These are phyloP conservation scores for Eutypella sp. DNA, from an alignment of 2,329 filamentous ascomycete genomes.

Conservation along the genomic window DNA sequence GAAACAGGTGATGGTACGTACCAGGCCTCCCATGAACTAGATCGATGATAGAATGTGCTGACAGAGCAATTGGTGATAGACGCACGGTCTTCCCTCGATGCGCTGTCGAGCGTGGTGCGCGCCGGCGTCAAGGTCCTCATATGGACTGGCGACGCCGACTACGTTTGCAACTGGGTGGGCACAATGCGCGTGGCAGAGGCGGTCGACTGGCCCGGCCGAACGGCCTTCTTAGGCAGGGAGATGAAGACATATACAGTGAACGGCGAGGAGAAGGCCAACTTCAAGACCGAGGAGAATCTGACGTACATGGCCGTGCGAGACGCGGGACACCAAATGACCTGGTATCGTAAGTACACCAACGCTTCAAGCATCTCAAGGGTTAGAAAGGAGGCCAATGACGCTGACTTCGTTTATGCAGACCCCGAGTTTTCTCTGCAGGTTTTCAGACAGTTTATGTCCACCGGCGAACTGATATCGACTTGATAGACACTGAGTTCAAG, in stretches of 20 bases:
- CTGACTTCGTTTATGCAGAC: too few relatives aligned
- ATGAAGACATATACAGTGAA: slow-evolving; percentile 42
- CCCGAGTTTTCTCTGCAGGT: background rate
- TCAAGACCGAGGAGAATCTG: slow-evolving; percentile 46
- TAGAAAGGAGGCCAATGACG: background rate
- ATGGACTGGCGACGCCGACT: slow-evolving; percentile 55
- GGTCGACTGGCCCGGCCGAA: slow-evolving; percentile 36
- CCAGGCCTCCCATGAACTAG: too few relatives aligned
- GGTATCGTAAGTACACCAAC: slow-evolving; percentile 37
- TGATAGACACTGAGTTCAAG: too few relatives aligned
- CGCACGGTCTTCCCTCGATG: slow-evolving; percentile 23
- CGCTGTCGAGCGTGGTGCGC: slow-evolving; percentile 41
- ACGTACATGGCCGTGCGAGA: slow-evolving; percentile 44
- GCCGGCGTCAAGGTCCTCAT: slow-evolving; percentile 44
- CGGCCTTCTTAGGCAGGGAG: slow-evolving; percentile 33
- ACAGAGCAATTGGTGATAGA: background rate
- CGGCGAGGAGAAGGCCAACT: slow-evolving; percentile 41
- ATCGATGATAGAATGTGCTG: too few relatives aligned
- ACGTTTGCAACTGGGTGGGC: slow-evolving; percentile 56
- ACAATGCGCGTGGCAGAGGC: slow-evolving; percentile 40
- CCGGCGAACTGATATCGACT: background rate
- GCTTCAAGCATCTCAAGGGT: background rate
- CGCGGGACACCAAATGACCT: slow-evolving; percentile 38
- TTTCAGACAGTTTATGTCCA: background rate
- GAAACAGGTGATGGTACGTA: background rate